A percentile compares a stretch with the other conserved stretches of the same genome.
Conservation (phyloP, 2,329 filamentous ascomycete genomes). For the Epichloe gansuensis region DNA sequence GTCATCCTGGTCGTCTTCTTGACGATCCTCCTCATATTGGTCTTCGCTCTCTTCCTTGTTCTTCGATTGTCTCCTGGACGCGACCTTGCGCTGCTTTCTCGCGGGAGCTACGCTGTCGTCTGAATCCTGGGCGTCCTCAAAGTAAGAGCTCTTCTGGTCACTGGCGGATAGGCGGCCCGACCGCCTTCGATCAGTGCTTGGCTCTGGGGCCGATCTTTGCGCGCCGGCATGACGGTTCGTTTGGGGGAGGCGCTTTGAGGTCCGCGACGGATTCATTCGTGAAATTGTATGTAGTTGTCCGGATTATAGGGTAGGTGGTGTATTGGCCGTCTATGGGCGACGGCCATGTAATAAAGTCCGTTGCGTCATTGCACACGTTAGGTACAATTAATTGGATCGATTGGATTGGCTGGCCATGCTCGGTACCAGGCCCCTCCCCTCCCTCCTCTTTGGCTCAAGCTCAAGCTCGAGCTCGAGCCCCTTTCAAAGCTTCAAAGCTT, state of each 20-base stretch:
- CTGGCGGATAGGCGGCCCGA: slow-evolving; percentile 35
- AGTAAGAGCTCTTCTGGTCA: slow-evolving; percentile 39
- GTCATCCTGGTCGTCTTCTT: slow-evolving; percentile 10
- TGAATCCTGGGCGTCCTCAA: slow-evolving; percentile 21
- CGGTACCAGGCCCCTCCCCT: no score
- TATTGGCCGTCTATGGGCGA: no score
- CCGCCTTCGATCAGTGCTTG: slow-evolving; percentile 24
- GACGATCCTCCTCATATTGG: slow-evolving; percentile 14
- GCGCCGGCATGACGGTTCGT: slow-evolving; percentile 1
- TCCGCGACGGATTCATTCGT: neutral
- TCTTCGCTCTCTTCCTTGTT: slow-evolving; percentile 9
- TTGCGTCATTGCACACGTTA: slow-evolving; percentile 3
- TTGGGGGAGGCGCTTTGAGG: neutral
- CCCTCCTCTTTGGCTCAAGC: neutral
- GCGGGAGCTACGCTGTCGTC: slow-evolving; percentile 9
- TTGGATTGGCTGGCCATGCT: no score
- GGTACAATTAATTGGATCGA: neutral
- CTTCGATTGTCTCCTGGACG: slow-evolving; percentile 11
- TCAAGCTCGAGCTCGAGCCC: neutral
- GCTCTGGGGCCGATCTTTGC: neutral
- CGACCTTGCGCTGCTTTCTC: slow-evolving; percentile 18
- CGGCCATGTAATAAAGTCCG: neutral
- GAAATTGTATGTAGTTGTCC: neutral
- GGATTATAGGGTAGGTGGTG: neutral
- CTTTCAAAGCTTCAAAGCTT: neutral